Conservation (phyloP, 257 asterid genomes). For the Solanum piurae region DNA sequence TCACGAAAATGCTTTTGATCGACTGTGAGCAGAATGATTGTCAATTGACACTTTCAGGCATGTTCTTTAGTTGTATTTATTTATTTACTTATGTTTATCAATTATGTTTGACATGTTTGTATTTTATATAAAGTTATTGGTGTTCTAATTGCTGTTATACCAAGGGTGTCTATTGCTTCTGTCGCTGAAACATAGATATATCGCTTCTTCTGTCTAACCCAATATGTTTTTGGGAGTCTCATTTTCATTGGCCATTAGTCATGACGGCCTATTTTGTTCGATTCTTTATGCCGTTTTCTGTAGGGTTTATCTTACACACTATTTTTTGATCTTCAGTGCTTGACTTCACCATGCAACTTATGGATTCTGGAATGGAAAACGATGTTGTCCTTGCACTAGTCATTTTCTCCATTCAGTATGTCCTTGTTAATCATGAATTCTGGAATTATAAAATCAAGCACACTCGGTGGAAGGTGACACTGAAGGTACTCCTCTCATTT, state of each 20-base stretch:
- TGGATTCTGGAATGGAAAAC: conserved; percentile 67
- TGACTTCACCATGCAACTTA: conserved; percentile 73
- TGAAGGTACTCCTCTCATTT: conserved; percentile 46
- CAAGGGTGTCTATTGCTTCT: neutral
- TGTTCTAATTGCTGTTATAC: neutral
- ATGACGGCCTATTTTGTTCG: neutral
- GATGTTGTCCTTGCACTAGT: conserved; percentile 65
- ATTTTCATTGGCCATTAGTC: neutral
- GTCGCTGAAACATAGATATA: neutral
- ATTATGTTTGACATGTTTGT: neutral
- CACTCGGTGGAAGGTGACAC: conserved; percentile 86
- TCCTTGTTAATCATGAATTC: conserved; percentile 79
- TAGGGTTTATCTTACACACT: neutral
- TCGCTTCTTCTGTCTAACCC: neutral
- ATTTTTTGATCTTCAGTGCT: conserved; percentile 44
- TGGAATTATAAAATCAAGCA: conserved; percentile 79
- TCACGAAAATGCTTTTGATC: conserved; percentile 80
- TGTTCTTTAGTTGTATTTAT: conserved; percentile 9
- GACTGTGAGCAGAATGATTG: conserved; percentile 91
- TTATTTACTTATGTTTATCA: neutral
- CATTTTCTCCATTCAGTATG: conserved; percentile 83
- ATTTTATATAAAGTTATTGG: neutral
- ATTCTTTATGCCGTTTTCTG: neutral
- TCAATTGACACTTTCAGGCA: conserved; percentile 85
- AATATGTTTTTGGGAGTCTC: neutral